Base-by-base conservation (phyloP, 257 asterid genomes). In the Eucommia ulmoides region DNA sequence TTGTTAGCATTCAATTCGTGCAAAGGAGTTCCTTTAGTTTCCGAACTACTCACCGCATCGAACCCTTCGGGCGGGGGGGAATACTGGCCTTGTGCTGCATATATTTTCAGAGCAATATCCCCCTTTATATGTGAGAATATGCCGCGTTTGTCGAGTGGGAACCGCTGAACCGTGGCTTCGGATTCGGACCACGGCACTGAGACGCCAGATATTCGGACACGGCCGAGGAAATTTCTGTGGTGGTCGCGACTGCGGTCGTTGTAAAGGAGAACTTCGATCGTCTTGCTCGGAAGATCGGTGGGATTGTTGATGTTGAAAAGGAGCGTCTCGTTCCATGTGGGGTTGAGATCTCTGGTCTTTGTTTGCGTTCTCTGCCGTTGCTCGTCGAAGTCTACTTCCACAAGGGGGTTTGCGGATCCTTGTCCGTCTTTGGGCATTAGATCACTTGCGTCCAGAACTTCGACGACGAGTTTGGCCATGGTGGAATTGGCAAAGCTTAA, bases 351-450 rank as follows among this genome's bases (percentile, higher is more conserved):
- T 63, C 66, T 88, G 6, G 26, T 54, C 70, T 75, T 88, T 1
- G 83, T 79, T 23, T 83, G 70, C 7, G 87, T 79, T 50, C 77
- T 65, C 45, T 75, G 75, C 20, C 71, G 72, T 47, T 84, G 84
- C 24, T 69, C 89, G 19, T 81, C 87, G 38, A 81, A 88, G 9
- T 82, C 76, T 4, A 88, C 83, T 52, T 84, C 83, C 0, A 78
- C 95, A 53, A 80, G 84, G 10, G 97, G 85, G 60, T 73, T 85
- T n/a, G 97, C 81, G 15, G 88, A 77, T 10, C 95, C 96, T 16
- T 82, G 88, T 0, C 94, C 94, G 41, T 88, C 95, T 74, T 88
- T 84, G 7, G 97, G 94, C 93, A 80, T 76, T 22, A 88, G 95
- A 65, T 84, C 93, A 49, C 69, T 72, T 33, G 97, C 95, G 19